These are phyloP conservation scores for Nakaseomyces uthaithaninus DNA, from an alignment of 1,139 yeast species.

Conservation along the genomic window DNA sequence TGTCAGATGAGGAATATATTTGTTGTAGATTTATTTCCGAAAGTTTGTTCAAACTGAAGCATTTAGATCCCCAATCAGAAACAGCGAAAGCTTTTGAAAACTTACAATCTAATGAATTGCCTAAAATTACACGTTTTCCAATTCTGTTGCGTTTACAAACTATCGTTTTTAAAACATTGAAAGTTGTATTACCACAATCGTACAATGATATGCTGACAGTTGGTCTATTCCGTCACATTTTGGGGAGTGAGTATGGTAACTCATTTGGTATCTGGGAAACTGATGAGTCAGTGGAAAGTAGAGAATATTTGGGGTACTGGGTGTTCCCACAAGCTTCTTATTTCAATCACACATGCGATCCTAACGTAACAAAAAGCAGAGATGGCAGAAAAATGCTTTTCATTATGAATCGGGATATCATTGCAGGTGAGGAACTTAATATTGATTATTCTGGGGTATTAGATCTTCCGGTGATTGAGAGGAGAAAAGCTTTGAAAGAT, in stretches of 20 bases:
- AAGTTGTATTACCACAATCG: slow-evolving; percentile 36
- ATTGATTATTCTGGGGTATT: slow-evolving; percentile 54
- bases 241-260: slow-evolving; percentile 62
- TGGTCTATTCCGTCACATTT: slow-evolving; percentile 38
- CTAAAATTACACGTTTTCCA: slow-evolving; percentile 44
- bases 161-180: slow-evolving; percentile 44
- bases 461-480: slow-evolving; percentile 36
- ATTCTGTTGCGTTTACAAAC: slow-evolving; percentile 44
- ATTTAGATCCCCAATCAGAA: slow-evolving; percentile 10
- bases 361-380: slow-evolving; percentile 39
- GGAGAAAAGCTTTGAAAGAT: slow-evolving; percentile 41
- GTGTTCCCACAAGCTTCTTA: slow-evolving; percentile 61
- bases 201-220: slow-evolving; percentile 38
- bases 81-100: slow-evolving; percentile 32
- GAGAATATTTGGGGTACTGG: slow-evolving; percentile 61
- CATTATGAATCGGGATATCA: slow-evolving; percentile 32
- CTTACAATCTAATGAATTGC: slow-evolving; percentile 50
- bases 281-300: slow-evolving; percentile 36
- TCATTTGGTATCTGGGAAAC: slow-evolving; percentile 69
- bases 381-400: slow-evolving; percentile 34
- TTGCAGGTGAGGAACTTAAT: slow-evolving; percentile 45
- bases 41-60: slow-evolving; percentile 20
- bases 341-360: slow-evolving; percentile 61
- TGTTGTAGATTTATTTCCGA: slow-evolving; percentile 35
- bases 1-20: slow-evolving; percentile 37